phyloP scores from a whole-genome alignment of 2,329 filamentous ascomycete species.

The Fusarium burgessii region DNA sequence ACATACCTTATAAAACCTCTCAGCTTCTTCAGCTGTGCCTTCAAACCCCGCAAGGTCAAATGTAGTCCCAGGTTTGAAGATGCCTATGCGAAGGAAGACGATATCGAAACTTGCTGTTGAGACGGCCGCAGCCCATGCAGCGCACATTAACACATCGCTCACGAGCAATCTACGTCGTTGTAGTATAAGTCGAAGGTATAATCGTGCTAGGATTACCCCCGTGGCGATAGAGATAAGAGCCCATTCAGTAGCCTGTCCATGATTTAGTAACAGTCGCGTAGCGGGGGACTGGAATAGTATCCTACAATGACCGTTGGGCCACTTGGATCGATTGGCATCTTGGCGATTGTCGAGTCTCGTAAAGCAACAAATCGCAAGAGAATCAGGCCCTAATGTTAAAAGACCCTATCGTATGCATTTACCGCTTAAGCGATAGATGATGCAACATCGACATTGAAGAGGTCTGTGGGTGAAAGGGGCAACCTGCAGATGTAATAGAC shows the following conservation, averaged over 20 bases:
- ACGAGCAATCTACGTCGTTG: constrained; percentile 12
- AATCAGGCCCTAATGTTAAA: not conserved
- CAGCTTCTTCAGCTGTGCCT: constrained; percentile 2
- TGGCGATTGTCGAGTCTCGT: not conserved
- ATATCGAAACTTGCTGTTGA: not conserved
- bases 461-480: not conserved
- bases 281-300: accelerated
- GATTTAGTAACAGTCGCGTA: not conserved
- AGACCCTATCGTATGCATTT: not conserved
- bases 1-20: constrained; percentile 7
- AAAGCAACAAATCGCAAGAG: not conserved
- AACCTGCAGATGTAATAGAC: not conserved
- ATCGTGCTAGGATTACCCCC: constrained; percentile 6
- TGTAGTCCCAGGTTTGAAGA: not conserved
- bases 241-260: constrained; percentile 8
- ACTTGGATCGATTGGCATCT: constrained; percentile 9
- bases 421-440: not conserved
- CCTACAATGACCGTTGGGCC: constrained; percentile 7
- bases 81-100: not conserved
- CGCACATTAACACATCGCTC: constrained; percentile 23
- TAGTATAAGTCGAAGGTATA: constrained; percentile 10
- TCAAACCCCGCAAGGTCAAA: not conserved
- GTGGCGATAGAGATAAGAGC: constrained; percentile 8
- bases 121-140: constrained; percentile 5
- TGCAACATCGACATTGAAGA: not conserved